These are phyloP conservation scores for Candida taoyuanica DNA, from an alignment of 805 yeast species.

Conservation along the genomic window DNA sequence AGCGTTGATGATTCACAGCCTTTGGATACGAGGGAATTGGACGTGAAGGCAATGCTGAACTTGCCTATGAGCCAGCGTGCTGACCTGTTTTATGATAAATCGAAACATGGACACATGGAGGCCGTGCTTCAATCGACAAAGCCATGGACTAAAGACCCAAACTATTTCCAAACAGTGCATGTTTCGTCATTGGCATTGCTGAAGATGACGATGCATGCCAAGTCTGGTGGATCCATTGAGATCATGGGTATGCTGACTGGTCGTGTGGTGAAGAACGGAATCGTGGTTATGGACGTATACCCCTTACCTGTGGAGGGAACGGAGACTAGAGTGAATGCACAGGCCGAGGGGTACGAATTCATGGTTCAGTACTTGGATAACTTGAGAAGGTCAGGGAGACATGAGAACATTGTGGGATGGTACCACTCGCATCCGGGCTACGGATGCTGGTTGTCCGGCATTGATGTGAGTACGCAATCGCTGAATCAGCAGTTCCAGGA, in stretches of 20 bases:
- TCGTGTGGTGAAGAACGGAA: slow-evolving; percentile 46
- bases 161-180: slow-evolving; percentile 56
- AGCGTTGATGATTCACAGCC: slow-evolving; percentile 5
- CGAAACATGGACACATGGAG: slow-evolving; percentile 7
- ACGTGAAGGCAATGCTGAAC: slow-evolving; percentile 13
- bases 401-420: slow-evolving; percentile 91
- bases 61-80: slow-evolving; percentile 16
- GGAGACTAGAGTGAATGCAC: slow-evolving; percentile 93
- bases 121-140: slow-evolving; percentile 25
- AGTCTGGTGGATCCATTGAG: slow-evolving; percentile 81
- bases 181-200: slow-evolving; percentile 67
- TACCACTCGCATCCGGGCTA: slow-evolving; percentile 98
- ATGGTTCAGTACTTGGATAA: slow-evolving; percentile 79
- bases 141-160: slow-evolving; percentile 56
- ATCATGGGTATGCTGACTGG: slow-evolving; percentile 96
- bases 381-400: slow-evolving; percentile 44
- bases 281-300: slow-evolving; percentile 76
- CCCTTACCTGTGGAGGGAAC: slow-evolving; percentile 94
- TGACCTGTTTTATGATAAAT: slow-evolving; percentile 14
- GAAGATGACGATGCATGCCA: slow-evolving; percentile 77
- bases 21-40: slow-evolving; percentile 14
- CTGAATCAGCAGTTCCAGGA: slow-evolving; percentile 87
- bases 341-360: slow-evolving; percentile 88
- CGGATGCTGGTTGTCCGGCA: slow-evolving; percentile 93
- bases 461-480: slow-evolving; percentile 85